These are phyloP conservation scores for Phlebopus sp. DNA, from an alignment of 1,284 basidiomycete species.

Conservation along the genomic window DNA sequence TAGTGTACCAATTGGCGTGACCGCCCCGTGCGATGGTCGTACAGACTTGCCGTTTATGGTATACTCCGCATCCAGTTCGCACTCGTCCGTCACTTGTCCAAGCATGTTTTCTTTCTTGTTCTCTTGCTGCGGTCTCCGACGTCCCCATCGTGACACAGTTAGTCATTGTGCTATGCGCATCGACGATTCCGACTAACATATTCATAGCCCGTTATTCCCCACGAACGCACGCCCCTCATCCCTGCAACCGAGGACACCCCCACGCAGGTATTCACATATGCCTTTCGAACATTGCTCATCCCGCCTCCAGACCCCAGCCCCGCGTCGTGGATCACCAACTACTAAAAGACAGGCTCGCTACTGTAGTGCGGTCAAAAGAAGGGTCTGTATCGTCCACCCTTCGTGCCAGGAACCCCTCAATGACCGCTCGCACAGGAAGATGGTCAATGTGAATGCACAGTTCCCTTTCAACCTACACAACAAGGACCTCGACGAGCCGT, in stretches of 20 bases:
- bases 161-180: constrained; percentile 9
- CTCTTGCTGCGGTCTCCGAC: constrained; percentile 28
- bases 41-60: constrained; percentile 8
- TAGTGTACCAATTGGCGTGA: neutral
- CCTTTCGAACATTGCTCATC: constrained; percentile 4
- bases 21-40: neutral
- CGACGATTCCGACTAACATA: constrained; percentile 5
- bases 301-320: constrained; percentile 22
- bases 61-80: neutral
- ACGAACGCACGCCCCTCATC: constrained; percentile 30
- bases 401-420: constrained; percentile 4
- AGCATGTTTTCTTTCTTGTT: constrained; percentile 29
- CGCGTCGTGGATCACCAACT: constrained; percentile 48
- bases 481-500: constrained; percentile 39
- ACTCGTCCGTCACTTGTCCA: neutral
- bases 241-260: constrained; percentile 28
- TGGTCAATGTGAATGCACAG: constrained; percentile 65
- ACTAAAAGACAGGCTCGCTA: constrained; percentile 51
- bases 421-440: constrained; percentile 46
- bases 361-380: constrained; percentile 62
- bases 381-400: constrained; percentile 41
- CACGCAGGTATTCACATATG: constrained; percentile 14
- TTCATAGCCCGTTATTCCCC: constrained; percentile 10
- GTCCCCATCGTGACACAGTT: constrained; percentile 16
- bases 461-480: constrained; percentile 67